Evolutionary conservation across 2,329 filamentous ascomycete species (phyloP).

Genomic region (Thielaviopsis euricoi): DNA sequence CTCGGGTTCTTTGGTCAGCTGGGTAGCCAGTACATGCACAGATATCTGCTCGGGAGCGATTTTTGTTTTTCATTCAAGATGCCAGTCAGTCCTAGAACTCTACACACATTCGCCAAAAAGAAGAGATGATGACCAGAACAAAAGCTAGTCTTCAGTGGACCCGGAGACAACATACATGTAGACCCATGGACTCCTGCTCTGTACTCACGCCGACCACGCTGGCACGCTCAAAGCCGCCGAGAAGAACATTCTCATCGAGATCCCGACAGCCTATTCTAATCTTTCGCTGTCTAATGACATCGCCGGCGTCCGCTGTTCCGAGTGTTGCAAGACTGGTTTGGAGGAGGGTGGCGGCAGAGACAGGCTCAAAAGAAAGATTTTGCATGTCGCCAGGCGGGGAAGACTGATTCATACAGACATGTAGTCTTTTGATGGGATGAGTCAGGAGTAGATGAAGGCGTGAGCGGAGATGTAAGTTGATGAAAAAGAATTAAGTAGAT

Average conservation of each 20-base stretch:
- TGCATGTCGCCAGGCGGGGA: background rate
- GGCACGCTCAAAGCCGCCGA: conserved; percentile 32
- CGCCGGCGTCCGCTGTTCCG: conserved; percentile 19
- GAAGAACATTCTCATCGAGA: conserved; percentile 31
- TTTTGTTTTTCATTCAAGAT: too few species aligned
- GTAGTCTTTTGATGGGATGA: too few species aligned
- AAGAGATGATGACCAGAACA: too few species aligned
- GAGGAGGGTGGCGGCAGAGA: conserved; percentile 27
- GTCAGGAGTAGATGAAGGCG: too few species aligned
- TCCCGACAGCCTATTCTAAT: conserved; percentile 29
- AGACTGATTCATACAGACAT: too few species aligned
- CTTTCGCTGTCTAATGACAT: conserved; percentile 16
- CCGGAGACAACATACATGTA: conserved; percentile 21
- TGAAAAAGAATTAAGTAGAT: too few species aligned
- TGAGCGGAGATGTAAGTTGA: too few species aligned
- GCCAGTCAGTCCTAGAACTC: conserved; percentile 8
- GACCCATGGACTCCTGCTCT: conserved; percentile 32
- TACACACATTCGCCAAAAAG: too few species aligned
- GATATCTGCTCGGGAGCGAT: too few species aligned
- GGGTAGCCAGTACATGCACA: conserved; percentile 27
- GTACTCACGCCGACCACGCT: conserved; percentile 36
- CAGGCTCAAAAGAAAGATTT: conserved; percentile 18
- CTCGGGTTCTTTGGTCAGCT: background rate
- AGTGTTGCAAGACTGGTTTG: conserved; percentile 25
- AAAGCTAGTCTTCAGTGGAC: too few species aligned